These are phyloP conservation scores for Chytriomyces hyalinus DNA, from an alignment of 192 early-diverging fungal genomes.

Conservation along the genomic window DNA sequence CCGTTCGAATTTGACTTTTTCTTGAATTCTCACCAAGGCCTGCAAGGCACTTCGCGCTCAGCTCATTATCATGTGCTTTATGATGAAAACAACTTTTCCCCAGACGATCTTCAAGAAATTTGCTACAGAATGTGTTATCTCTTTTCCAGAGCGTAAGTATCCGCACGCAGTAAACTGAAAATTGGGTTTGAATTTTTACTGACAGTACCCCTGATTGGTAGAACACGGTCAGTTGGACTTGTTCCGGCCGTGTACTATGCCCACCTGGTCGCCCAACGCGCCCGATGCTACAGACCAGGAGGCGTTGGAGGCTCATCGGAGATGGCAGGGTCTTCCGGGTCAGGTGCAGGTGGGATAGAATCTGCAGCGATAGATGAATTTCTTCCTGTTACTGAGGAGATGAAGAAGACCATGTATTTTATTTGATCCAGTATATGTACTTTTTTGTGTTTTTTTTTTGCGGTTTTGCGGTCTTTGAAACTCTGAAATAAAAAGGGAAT, in stretches of 20 bases:
- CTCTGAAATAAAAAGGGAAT: too few relatives aligned
- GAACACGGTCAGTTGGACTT: slow-evolving; percentile 80
- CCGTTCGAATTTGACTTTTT: slow-evolving; percentile 88
- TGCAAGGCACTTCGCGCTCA: slow-evolving; percentile 89
- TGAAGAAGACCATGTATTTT: slow-evolving; percentile 37
- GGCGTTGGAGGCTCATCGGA: slow-evolving; percentile 1
- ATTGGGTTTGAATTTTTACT: background rate
- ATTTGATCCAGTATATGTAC: slow-evolving; percentile 1
- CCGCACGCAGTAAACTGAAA: background rate
- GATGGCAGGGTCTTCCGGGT: background rate
- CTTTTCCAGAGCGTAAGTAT: slow-evolving; percentile 62
- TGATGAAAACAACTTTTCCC: slow-evolving; percentile 79
- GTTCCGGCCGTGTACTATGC: slow-evolving; percentile 90
- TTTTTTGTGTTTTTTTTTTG: background rate
- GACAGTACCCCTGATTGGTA: background rate
- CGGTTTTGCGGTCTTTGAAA: too few relatives aligned
- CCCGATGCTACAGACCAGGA: slow-evolving; percentile 29
- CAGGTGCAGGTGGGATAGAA: background rate
- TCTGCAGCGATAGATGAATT: slow-evolving; percentile 18
- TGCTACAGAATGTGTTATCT: slow-evolving; percentile 79
- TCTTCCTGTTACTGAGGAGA: slow-evolving; percentile 20
- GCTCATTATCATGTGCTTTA: slow-evolving; percentile 87
- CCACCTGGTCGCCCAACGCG: slow-evolving; percentile 77
- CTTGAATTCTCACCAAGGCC: slow-evolving; percentile 80
- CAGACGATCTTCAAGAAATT: slow-evolving; percentile 82